Base-by-base conservation (phyloP, 163 green algal genomes). In the Chlorella variabilis region DNA sequence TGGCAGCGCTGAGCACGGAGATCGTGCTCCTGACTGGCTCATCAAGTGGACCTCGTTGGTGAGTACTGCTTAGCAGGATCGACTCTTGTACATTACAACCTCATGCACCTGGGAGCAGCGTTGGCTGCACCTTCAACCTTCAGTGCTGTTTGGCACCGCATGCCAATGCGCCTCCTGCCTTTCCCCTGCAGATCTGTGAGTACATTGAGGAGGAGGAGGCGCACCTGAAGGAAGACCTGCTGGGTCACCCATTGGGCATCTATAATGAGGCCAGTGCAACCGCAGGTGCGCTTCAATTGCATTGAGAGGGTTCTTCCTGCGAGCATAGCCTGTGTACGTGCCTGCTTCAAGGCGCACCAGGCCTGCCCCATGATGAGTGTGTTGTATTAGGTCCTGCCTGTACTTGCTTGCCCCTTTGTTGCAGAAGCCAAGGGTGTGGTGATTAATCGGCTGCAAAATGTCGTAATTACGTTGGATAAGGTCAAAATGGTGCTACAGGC, bases 381-480 rank as follows among this genome's bases (percentile, higher is more conserved):
- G n/a, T n/a, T n/a, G n/a, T n/a, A n/a, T 33, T 9, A 7, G 4
- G 51, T 34, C 58, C 20, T 56, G 49, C 36, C 59, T 63, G 42
- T 65, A 20, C 4, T 36, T 81, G 13, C 42, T 25, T 8, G 15
- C 18, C 54, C 18, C 5, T 63, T 63, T 29, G 18, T 63, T 54
- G 71, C 83, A 68, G 86, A 90, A 66, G 84, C 86, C 51, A 82
- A 58, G 48, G 93, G 93, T 34, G 93, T 97, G 56, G 78, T 80
- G 48, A 87, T 88, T 23, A 96, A 95, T 87, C 86, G 94, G 25
- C 75, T 98, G 65, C 92, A 96, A 81, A 96, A 97, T 82, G 86
- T 98, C 48, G 91, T 88, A 20, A 94, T 98, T 77, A 97, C 92
- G 23, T 54, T 98, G 56, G 93, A 98, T 89, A 98, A 98, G 85